Conservation (phyloP, 2,329 filamentous ascomycete genomes). For the Beauveria rudraprayagi region DNA sequence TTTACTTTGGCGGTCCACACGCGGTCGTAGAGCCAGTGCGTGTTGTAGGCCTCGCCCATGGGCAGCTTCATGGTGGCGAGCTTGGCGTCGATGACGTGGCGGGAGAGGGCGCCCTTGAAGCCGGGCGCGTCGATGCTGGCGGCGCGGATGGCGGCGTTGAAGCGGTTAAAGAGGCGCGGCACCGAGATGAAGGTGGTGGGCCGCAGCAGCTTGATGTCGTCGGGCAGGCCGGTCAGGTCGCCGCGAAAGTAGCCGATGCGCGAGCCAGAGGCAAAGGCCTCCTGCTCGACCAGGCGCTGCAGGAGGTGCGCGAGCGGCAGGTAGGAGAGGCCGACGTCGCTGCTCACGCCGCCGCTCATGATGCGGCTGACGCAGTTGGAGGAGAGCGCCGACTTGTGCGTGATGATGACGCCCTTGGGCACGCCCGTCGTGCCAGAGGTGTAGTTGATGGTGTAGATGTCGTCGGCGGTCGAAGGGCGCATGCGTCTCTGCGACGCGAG, state of each 20-base stretch:
- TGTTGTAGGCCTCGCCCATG: slow-evolving; percentile 66
- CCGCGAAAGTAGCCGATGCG: slow-evolving; percentile 90
- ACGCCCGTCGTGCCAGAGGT: slow-evolving; percentile 78
- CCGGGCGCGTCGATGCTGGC: slow-evolving; percentile 73
- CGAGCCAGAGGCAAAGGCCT: slow-evolving; percentile 61
- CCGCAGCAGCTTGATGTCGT: slow-evolving; percentile 81
- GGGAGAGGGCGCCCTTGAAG: slow-evolving; percentile 71
- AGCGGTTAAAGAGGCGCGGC: slow-evolving; percentile 84
- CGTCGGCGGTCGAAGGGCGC: slow-evolving; percentile 63
- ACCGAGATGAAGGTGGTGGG: slow-evolving; percentile 83
- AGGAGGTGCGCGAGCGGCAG: slow-evolving; percentile 93
- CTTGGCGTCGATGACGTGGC: slow-evolving; percentile 73
- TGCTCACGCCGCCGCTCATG: slow-evolving; percentile 38
- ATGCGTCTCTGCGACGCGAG: slow-evolving; percentile 59
- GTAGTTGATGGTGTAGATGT: slow-evolving; percentile 85
- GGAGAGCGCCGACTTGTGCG: slow-evolving; percentile 72
- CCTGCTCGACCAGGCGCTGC: slow-evolving; percentile 75
- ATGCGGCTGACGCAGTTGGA: slow-evolving; percentile 56
- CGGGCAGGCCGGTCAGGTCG: slow-evolving; percentile 75
- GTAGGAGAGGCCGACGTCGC: slow-evolving; percentile 72
- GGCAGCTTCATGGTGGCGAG: slow-evolving; percentile 67
- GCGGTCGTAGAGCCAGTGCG: slow-evolving; percentile 69
- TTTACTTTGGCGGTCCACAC: slow-evolving; percentile 88
- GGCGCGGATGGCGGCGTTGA: slow-evolving; percentile 73
- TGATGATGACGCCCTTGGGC: slow-evolving; percentile 77